Evolutionary conservation across 2,329 filamentous ascomycete genomes (phyloP), one percentile per base, ranked within the genome.

Genomic region (Fusarium sp.): DNA sequence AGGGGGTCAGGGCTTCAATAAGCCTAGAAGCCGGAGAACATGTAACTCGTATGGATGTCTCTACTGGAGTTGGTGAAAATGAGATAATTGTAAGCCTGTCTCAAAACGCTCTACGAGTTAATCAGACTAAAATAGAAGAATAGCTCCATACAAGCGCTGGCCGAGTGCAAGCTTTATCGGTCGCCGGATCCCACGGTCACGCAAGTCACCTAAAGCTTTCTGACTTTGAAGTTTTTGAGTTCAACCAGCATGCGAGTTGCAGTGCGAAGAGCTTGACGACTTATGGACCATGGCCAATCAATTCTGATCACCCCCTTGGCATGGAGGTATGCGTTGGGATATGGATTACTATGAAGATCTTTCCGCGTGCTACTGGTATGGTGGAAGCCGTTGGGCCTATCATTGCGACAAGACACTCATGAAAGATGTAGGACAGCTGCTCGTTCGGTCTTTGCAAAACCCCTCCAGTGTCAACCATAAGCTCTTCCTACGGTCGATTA

Each of bases 271-370:
- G 6, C 3, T 22, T 4, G 8, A 10, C 26, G 24, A 3, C 6
- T 33, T 11, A 9, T 11, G 8, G 6, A 9, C 24, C 6, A n/a
- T 33, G 24, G 19, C 34, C 28, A 17, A n/a, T 19, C 34, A 22
- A 39, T 14, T 3, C 21, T 21, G 24, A 21, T 9, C 14, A 11
- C 11, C 10, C 10, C 7, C n/a, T 7, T 14, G 19, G n/a, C n/a
- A 17, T 2, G 31, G 13, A 49, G 4, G 3, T 6, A 1, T 60
- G 44, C 9, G 57, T 60, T 8, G 50, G 57, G 7, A 50, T 60
- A 6, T 60, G 57, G 57, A 9, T 50, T 11, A 50, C 57, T 2
- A 33, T 55, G 43, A 34, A 39, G 22, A 24, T 60, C 15, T 55
- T 43, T 10, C 50, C 57, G 1, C 26, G n/a, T 3, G 49, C 43